phyloP scores from a whole-genome alignment of 1,139 yeast species.

The Debaryomyces nepalensis region DNA sequence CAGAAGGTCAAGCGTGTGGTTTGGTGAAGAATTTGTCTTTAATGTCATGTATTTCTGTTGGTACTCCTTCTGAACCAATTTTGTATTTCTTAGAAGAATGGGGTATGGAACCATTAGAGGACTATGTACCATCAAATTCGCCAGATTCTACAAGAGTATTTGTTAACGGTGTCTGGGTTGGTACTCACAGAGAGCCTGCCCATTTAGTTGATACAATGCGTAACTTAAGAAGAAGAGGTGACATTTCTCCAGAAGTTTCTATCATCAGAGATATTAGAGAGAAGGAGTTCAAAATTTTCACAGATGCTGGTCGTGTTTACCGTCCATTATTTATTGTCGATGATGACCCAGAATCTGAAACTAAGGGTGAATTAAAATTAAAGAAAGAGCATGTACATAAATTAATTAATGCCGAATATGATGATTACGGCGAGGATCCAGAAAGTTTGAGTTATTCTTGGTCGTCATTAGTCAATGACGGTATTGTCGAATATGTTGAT shows the following conservation, averaged over 20 bases:
- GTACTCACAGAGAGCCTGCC: slow-evolving; percentile 96
- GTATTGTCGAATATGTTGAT: slow-evolving; percentile 91
- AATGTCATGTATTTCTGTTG: slow-evolving; percentile 98
- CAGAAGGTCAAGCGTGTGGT: slow-evolving; percentile 99
- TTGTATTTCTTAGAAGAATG: slow-evolving; percentile 93
- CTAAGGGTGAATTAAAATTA: slow-evolving; percentile 79
- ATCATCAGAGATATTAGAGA: slow-evolving; percentile 96
- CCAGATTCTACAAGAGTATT: slow-evolving; percentile 94
- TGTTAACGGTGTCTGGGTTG: slow-evolving; percentile 99
- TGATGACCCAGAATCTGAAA: slow-evolving; percentile 77
- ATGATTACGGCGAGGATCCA: slow-evolving; percentile 63
- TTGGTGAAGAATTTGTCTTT: slow-evolving; percentile 92
- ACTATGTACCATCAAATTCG: slow-evolving; percentile 89
- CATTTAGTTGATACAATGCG: slow-evolving; percentile 89
- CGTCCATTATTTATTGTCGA: slow-evolving; percentile 92
- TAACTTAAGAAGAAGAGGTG: slow-evolving; percentile 92
- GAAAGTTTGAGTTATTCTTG: slow-evolving; percentile 73
- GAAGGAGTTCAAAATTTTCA: slow-evolving; percentile 90
- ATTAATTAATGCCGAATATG: slow-evolving; percentile 66
- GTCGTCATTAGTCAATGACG: slow-evolving; percentile 82
- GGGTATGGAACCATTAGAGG: slow-evolving; percentile 99
- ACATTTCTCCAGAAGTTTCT: slow-evolving; percentile 94
- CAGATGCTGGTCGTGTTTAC: slow-evolving; percentile 98
- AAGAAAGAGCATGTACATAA: slow-evolving; percentile 82
- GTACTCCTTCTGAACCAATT: slow-evolving; percentile 96